Base-by-base conservation (phyloP, 257 asterid species). In the Jacaranda mimosifolia region DNA sequence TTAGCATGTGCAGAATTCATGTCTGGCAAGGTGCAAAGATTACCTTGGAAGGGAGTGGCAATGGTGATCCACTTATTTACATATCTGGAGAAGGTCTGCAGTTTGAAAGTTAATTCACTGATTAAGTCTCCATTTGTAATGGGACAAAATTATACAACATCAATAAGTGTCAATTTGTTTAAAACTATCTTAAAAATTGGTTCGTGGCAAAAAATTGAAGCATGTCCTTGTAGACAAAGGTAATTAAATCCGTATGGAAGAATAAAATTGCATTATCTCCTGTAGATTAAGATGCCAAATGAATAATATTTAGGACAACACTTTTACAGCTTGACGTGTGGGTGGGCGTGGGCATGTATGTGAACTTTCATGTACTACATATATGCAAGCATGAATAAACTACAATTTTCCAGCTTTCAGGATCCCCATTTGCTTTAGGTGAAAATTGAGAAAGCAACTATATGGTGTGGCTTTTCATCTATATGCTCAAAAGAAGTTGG, bases 21-120 rank as follows among this genome's bases (percentile, higher is more conserved):
- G 63, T 21, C 56, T 45, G 57, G 52, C 14, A 11, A 51, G 8
- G 59, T n/a, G 5, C 9, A 68, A 38, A 81, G 9, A 67, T 63
- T 82, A 88, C 96, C 96, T 93, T 90, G 97, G 82, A 90, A 93
- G 11, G 97, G 97, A 35, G 93, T 77, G 79, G 97, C 96, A 83
- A 92, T 87, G 51, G 89, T 49, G 80, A 92, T 92, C 96, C 96
- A 92, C 85, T 92, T 92, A 75, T 82, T 87, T 43, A 92, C 97
- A 72, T 87, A 87, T 86, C 82, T 87, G 74, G 93, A 77, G 72
- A 93, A 93, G 56, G 85, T 89, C 96, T 93, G 86, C 83, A 83
- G 72, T 71, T 76, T 60, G 68, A 85, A 65, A 43, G 57, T 77
- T 52, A 63, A 68, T 65, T 78, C 74, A 57, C 53, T 55, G 46